Evolutionary conservation across 2,329 filamentous ascomycete species (phyloP).

Genomic region (Tolypocladium endophyticum): DNA sequence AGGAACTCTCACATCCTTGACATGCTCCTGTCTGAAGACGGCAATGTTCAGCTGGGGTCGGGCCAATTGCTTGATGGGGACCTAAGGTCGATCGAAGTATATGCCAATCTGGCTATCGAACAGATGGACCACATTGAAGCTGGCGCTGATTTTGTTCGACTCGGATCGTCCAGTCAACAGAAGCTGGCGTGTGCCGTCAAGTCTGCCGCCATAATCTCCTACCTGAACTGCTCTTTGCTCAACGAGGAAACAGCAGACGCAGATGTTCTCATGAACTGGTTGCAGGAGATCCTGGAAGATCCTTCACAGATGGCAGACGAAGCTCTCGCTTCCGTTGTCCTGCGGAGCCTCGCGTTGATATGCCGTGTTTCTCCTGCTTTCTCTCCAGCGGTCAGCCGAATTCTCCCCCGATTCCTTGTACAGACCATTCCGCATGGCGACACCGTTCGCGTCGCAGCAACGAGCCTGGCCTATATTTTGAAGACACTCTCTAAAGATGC

Average conservation of each 20-base stretch:
- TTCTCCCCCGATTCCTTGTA: conserved; percentile 79
- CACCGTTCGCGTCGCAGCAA: conserved; percentile 69
- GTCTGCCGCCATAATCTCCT: conserved; percentile 69
- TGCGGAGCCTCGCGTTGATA: conserved; percentile 74
- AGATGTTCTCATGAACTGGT: conserved; percentile 71
- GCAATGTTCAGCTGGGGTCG: conserved; percentile 26
- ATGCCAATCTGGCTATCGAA: conserved; percentile 65
- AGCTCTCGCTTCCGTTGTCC: conserved; percentile 62
- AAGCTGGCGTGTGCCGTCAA: conserved; percentile 79
- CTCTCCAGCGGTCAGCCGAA: conserved; percentile 65
- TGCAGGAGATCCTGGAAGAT: conserved; percentile 74
- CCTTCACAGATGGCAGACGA: conserved; percentile 73
- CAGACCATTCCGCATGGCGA: conserved; percentile 62
- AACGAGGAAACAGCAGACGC: conserved; percentile 73
- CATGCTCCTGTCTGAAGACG: conserved; percentile 52
- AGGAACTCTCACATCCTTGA: conserved; percentile 60
- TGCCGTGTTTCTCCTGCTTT: conserved; percentile 64
- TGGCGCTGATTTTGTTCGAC: conserved; percentile 71
- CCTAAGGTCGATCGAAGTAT: conserved; percentile 45
- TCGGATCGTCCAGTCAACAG: conserved; percentile 81
- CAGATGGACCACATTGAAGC: conserved; percentile 83
- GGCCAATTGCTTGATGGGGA: conserved; percentile 36
- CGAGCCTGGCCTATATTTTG: conserved; percentile 72
- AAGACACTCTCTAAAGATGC: conserved; percentile 81
- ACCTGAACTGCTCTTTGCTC: conserved; percentile 73